Evolutionary conservation across 2,329 filamentous ascomycete species (phyloP).

Genomic region (Paraphoma sp.): DNA sequence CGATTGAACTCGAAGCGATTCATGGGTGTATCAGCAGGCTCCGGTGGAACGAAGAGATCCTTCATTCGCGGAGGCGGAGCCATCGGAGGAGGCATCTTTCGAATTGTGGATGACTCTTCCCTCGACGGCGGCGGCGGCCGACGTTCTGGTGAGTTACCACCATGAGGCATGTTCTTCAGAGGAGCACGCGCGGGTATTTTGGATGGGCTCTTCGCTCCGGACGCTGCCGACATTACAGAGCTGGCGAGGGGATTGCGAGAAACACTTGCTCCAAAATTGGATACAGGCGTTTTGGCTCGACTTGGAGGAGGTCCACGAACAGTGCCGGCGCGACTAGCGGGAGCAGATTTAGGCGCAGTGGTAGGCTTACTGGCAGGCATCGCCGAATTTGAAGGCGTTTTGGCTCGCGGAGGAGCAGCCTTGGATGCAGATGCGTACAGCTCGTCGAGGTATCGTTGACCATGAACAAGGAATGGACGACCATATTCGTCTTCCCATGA

Average conservation of each 20-base stretch:
- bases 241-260: constrained; percentile 46
- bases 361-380: constrained; percentile 37
- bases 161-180: constrained; percentile 71
- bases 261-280: constrained; percentile 44
- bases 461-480: constrained; percentile 89
- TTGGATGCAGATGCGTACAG: constrained; percentile 71
- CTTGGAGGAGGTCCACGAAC: constrained; percentile 51
- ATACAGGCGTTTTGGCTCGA: constrained; percentile 53
- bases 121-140: constrained; percentile 37
- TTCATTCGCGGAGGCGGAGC: constrained; percentile 89
- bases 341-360: constrained; percentile 35
- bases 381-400: constrained; percentile 69
- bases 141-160: constrained; percentile 83
- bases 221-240: constrained; percentile 42
- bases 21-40: constrained; percentile 54
- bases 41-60: constrained; percentile 69
- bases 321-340: constrained; percentile 46
- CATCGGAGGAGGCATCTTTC: constrained; percentile 54
- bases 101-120: constrained; percentile 38
- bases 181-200: constrained; percentile 75
- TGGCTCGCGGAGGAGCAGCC: constrained; percentile 70
- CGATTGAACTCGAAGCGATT: constrained; percentile 47
- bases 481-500: constrained; percentile 94
- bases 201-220: constrained; percentile 62
- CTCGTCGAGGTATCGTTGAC: constrained; percentile 86